Evolutionary conservation across 768 basidiomycete genomes (phyloP), one percentile per base, ranked within the genome.

Genomic region (Lactifluus subvellereus): DNA sequence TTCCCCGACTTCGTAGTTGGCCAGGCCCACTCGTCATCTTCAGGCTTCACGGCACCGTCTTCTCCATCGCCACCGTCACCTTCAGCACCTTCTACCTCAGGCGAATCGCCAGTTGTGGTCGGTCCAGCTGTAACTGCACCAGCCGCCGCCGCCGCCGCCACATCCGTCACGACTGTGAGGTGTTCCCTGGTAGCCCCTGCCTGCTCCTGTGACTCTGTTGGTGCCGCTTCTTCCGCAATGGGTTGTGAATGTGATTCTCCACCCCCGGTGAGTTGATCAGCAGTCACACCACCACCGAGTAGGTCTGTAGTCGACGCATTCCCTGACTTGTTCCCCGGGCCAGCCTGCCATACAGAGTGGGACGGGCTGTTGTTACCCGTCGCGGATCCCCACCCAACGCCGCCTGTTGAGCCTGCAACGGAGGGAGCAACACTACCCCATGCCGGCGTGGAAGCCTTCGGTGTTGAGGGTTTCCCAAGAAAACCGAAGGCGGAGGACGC

Each of bases 341-440:
- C 16, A 48, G 9, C 3, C 32, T 27, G 4, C 54, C 52, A 54
- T 27, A 5, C 22, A 2, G 61, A 20, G 45, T 37, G 45, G 18
- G 65, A 40, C 48, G 55, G n/a, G n/a, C 52, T 48, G 38, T 58
- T 43, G 59, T 66, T 59, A 27, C 65, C 65, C 9, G 65, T 64
- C 11, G 65, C 57, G 7, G 62, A 51, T 10, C 63, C 63, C 63
- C 63, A 64, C 9, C 63, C 63, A 35, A 13, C 32, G 6, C 53
- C 52, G 2, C 58, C 59, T 11, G 54, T 22, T 22, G 62, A 64
- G 22, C 35, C 58, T 3, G 62, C 7, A 43, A 54, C 38, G 6
- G 62, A 64, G 33, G 53, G 38, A 22, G 40, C 47, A 30, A 6
- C 32, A 37, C 47, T 33, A 20, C 52, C 59, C 62, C 58, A 55